Conservation (phyloP, 371 early-diverging fungal species). For the Mortierella sp. region DNA sequence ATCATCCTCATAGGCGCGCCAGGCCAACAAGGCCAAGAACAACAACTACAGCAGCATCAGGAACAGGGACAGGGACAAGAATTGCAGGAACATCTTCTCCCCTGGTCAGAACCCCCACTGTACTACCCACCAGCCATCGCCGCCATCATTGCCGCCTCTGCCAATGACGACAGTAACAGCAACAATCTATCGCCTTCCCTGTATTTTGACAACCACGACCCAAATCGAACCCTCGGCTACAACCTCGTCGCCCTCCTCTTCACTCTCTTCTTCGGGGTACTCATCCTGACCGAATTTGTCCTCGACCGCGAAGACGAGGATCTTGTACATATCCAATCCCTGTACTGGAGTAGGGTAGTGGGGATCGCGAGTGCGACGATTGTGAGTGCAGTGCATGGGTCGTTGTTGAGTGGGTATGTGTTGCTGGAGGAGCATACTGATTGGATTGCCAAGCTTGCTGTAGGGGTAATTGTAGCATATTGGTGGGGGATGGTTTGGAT, state of each 20-base stretch:
- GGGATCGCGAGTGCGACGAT: slow-evolving; percentile 17
- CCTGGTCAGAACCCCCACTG: background rate
- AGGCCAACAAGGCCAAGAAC: background rate
- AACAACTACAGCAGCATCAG: background rate
- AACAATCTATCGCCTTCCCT: background rate
- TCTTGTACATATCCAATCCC: background rate
- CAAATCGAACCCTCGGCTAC: background rate
- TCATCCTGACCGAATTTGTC: slow-evolving; percentile 22
- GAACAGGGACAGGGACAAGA: background rate
- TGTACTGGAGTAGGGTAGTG: slow-evolving; percentile 15
- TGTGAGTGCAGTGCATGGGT: slow-evolving; percentile 21
- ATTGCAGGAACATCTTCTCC: background rate
- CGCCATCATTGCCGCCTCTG: background rate
- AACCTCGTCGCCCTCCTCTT: slow-evolving; percentile 4
- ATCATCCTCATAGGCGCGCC: background rate
- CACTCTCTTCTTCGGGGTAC: slow-evolving; percentile 18
- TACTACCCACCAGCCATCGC: background rate
- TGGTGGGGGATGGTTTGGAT: slow-evolving; percentile 14
- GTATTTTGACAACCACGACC: background rate
- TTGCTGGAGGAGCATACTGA: slow-evolving; percentile 16
- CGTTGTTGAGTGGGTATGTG: slow-evolving; percentile 18
- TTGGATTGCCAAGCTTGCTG: slow-evolving; percentile 16
- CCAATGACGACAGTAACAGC: background rate
- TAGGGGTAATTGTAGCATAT: slow-evolving; percentile 5
- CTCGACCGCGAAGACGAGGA: slow-evolving; percentile 25